Conservation (phyloP, 1,139 yeast genomes). For the Protomyces arabidopsidicola region DNA sequence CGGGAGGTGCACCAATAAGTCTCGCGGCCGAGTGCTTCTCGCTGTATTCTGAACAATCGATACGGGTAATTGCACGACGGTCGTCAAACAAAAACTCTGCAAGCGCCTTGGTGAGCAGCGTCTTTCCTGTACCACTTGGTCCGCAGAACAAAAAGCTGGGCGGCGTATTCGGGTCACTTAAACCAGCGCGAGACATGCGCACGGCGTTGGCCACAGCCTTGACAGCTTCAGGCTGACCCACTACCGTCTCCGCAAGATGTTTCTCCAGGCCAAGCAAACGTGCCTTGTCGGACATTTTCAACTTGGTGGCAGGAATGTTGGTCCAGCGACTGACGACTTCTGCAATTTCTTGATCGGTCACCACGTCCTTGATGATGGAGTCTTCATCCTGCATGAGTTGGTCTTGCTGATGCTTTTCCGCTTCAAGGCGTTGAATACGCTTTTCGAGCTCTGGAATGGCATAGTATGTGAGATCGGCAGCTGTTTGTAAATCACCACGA, state of each 20-base stretch:
- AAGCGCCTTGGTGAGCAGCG: conserved; percentile 91
- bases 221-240: conserved; percentile 94
- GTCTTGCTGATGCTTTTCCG: conserved; percentile 63
- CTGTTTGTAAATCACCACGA: conserved; percentile 88
- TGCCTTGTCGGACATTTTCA: conserved; percentile 90
- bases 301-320: conserved; percentile 96
- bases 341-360: conserved; percentile 86
- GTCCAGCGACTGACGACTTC: conserved; percentile 97
- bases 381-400: conserved; percentile 38
- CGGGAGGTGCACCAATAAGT: conserved; percentile 95
- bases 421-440: conserved; percentile 70
- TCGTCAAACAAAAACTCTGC: conserved; percentile 95
- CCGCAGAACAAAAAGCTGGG: conserved; percentile 94
- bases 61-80: conserved; percentile 92
- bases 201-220: conserved; percentile 94
- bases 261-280: conserved; percentile 93
- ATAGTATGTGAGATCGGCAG: conserved; percentile 90
- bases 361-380: conserved; percentile 76
- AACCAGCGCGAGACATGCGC: conserved; percentile 88
- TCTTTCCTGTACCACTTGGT: conserved; percentile 95
- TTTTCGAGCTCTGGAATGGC: conserved; percentile 90
- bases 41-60: conserved; percentile 92
- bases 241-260: conserved; percentile 74
- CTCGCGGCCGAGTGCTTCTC: conserved; percentile 96
- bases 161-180: conserved; percentile 93